phyloP scores from a whole-genome alignment of 192 early-diverging fungal species.

The Linnemannia schmuckeri region DNA sequence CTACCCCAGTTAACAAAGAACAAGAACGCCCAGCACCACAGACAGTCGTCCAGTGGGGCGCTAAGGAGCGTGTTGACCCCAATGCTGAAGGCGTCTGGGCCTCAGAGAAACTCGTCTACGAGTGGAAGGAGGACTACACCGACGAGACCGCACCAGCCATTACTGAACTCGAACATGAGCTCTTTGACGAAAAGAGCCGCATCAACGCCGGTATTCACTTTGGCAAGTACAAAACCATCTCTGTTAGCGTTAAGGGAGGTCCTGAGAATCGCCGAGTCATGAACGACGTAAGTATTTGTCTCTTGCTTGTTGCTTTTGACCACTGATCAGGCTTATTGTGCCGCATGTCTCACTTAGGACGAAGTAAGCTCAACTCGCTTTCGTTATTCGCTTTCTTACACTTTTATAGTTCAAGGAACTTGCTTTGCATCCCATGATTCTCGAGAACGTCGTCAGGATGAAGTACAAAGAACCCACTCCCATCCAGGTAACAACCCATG shows the following conservation, averaged over 20 bases:
- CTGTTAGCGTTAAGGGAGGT: slow-evolving; percentile 73
- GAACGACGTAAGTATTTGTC: slow-evolving; percentile 30
- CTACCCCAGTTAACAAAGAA: background rate
- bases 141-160: background rate
- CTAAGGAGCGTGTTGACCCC: background rate
- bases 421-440: slow-evolving; percentile 72
- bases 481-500: slow-evolving; percentile 64
- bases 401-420: slow-evolving; percentile 68
- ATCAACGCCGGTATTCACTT: background rate
- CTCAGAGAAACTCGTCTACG: background rate
- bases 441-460: slow-evolving; percentile 74
- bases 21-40: background rate
- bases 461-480: slow-evolving; percentile 78
- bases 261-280: slow-evolving; percentile 64
- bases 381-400: background rate
- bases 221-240: slow-evolving; percentile 66
- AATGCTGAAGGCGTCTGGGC: background rate
- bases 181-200: background rate
- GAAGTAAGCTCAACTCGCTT: background rate
- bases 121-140: slow-evolving; percentile 12
- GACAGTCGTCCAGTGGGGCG: background rate
- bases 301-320: background rate
- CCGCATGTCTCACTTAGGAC: background rate
- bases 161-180: background rate
- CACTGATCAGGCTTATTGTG: background rate